Percentiles rank a stretch among this genome's conserved stretches.
Evolutionary conservation across 2,329 filamentous ascomycete genomes (phyloP).

Genomic region (Monilinia polystroma): DNA sequence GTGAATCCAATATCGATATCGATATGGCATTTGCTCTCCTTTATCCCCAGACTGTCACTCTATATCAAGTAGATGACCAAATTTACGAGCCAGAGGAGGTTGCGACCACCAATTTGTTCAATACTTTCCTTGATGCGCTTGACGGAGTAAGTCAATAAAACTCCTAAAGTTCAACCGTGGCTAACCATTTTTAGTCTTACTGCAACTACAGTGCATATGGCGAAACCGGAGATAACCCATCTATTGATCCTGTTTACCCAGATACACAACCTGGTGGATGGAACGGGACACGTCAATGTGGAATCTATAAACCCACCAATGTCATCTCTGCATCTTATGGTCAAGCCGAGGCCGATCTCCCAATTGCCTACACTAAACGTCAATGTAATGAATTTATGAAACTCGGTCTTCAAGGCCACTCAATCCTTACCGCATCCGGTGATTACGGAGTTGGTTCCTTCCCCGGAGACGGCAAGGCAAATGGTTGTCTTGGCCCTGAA

Average conservation of each 20-base stretch:
- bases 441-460: conserved; percentile 58
- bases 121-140: conserved; percentile 38
- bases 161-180: not conserved
- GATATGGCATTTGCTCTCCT: conserved; percentile 38
- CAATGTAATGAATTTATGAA: conserved; percentile 65
- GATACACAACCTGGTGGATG: conserved; percentile 44
- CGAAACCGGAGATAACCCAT: conserved; percentile 43
- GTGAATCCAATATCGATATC: conserved; percentile 42
- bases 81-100: conserved; percentile 31
- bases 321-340: conserved; percentile 64
- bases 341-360: conserved; percentile 64
- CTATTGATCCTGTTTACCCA: conserved; percentile 47
- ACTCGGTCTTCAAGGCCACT: conserved; percentile 65
- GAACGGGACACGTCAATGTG: conserved; percentile 39
- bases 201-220: conserved; percentile 48
- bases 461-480: conserved; percentile 56
- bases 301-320: conserved; percentile 31
- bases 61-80: conserved; percentile 37
- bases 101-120: conserved; percentile 35
- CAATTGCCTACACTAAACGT: conserved; percentile 56
- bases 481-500: conserved; percentile 45
- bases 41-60: conserved; percentile 30
- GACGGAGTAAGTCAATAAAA: conserved; percentile 29
- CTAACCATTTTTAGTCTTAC: conserved; percentile 39
- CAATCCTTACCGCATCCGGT: conserved; percentile 61